phyloP scores from a whole-genome alignment of 2,329 filamentous ascomycete species.

The Cylindrodendrum hubeiense region DNA sequence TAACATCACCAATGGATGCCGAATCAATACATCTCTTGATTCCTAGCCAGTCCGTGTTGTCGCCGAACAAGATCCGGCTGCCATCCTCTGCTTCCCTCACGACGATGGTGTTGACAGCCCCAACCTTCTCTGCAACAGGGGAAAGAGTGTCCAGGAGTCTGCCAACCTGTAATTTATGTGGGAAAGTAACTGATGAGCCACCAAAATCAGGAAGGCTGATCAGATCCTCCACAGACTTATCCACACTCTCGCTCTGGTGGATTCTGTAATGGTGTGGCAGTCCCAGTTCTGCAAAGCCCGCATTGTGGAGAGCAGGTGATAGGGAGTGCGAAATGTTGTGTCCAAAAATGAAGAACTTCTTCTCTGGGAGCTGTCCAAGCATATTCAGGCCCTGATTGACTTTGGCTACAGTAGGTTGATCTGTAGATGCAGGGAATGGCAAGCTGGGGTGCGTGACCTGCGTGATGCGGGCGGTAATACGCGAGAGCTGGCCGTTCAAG shows the following conservation, averaged over 20 bases:
- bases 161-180: slow-evolving; percentile 21
- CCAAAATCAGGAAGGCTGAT: slow-evolving; percentile 22
- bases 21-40: slow-evolving; percentile 22
- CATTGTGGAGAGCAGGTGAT: slow-evolving; percentile 24
- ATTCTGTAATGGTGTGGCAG: slow-evolving; percentile 23
- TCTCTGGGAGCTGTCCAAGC: slow-evolving; percentile 8
- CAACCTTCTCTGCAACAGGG: slow-evolving; percentile 5
- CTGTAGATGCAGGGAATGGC: not conserved
- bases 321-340: slow-evolving; percentile 25
- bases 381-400: slow-evolving; percentile 5
- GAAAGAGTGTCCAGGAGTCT: slow-evolving; percentile 17
- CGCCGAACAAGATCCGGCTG: slow-evolving; percentile 13
- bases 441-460: slow-evolving; percentile 10
- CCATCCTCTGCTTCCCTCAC: slow-evolving; percentile 1
- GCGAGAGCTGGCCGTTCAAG: slow-evolving; percentile 9
- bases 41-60: slow-evolving; percentile 28
- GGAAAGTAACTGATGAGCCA: slow-evolving; percentile 20
- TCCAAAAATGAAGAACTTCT: slow-evolving; percentile 28
- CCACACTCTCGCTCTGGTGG: slow-evolving; percentile 20
- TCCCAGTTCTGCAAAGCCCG: slow-evolving; percentile 12
- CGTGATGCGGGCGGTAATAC: slow-evolving; percentile 10
- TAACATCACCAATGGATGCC: not conserved
- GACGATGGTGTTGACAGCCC: slow-evolving; percentile 24
- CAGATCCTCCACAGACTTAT: slow-evolving; percentile 14
- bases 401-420: slow-evolving; percentile 6